phyloP scores from a whole-genome alignment of 2,329 filamentous ascomycete genomes.

The Chaetomiaceae sp. region DNA sequence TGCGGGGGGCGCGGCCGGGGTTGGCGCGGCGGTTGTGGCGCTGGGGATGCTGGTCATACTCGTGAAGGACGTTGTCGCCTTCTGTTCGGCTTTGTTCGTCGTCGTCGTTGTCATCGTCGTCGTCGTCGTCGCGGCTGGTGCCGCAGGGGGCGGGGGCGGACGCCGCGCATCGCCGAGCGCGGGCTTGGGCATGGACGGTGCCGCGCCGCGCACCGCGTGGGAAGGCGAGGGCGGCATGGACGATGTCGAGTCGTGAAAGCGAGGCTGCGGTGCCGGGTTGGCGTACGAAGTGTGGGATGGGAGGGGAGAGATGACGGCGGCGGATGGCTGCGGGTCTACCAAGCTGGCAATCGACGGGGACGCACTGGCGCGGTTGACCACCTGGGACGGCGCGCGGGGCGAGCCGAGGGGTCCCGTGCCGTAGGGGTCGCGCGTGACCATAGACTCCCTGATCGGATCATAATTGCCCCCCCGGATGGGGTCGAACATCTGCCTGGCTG shows the following conservation, averaged over 20 bases:
- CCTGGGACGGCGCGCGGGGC: conserved; percentile 40
- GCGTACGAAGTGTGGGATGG: conserved; percentile 27
- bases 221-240: conserved; percentile 30
- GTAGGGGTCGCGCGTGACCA: conserved; percentile 46
- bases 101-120: too few relatives aligned
- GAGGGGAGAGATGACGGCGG: conserved; percentile 34
- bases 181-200: conserved; percentile 23
- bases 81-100: conserved; percentile 19
- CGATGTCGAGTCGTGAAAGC: conserved; percentile 26
- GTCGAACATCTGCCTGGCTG: conserved; percentile 77
- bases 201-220: conserved; percentile 22
- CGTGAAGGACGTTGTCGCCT: conserved; percentile 23
- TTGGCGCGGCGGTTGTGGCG: conserved; percentile 24
- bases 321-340: conserved; percentile 62
- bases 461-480: conserved; percentile 77
- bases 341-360: conserved; percentile 90
- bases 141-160: conserved; percentile 31
- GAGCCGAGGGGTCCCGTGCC: conserved; percentile 43
- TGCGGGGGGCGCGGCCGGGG: conserved; percentile 13
- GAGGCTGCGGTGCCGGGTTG: conserved; percentile 26
- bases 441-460: conserved; percentile 58
- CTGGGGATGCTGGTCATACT: conserved; percentile 24
- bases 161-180: conserved; percentile 25
- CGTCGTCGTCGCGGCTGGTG: too few relatives aligned
- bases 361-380: conserved; percentile 67